phyloP scores from a whole-genome alignment of 441 rosid species.

The Jatropha podagrica region DNA sequence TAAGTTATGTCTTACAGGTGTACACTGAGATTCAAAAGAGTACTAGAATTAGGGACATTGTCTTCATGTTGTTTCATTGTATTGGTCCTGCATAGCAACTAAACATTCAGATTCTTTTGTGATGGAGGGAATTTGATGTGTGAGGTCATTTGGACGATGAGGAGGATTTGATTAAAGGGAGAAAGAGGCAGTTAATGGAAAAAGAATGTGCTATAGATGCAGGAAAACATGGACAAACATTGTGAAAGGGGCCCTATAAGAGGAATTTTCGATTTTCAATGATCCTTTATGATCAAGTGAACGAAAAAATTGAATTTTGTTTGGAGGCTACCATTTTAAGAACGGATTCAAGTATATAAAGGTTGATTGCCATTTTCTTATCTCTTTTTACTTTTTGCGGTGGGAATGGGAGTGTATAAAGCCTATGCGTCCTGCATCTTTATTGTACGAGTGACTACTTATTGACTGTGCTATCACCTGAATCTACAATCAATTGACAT shows the following conservation, averaged over 20 bases:
- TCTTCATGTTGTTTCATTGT: background rate
- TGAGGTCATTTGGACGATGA: constrained; percentile 2
- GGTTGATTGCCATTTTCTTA: background rate
- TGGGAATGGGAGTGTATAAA: background rate
- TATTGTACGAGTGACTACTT: background rate
- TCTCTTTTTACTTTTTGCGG: background rate
- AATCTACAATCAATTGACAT: background rate
- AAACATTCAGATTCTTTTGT: background rate
- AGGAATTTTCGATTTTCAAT: background rate
- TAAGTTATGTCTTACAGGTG: background rate
- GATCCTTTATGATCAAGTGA: background rate
- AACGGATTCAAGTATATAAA: background rate
- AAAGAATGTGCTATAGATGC: background rate
- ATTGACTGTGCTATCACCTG: background rate
- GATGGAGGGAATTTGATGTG: background rate
- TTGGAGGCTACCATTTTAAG: background rate
- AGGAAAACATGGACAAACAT: background rate
- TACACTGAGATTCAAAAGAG: background rate
- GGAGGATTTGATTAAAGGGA: background rate
- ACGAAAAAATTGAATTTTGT: background rate
- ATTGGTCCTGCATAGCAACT: too few relatives aligned
- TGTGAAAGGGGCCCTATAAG: too few relatives aligned
- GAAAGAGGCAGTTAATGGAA: background rate
- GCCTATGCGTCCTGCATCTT: background rate
- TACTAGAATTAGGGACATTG: background rate